A percentile compares a stretch with the other conserved stretches of the same genome.
These are phyloP conservation scores for Coemansia sp. DNA, from an alignment of 192 early-diverging fungal genomes.

Conservation along the genomic window DNA sequence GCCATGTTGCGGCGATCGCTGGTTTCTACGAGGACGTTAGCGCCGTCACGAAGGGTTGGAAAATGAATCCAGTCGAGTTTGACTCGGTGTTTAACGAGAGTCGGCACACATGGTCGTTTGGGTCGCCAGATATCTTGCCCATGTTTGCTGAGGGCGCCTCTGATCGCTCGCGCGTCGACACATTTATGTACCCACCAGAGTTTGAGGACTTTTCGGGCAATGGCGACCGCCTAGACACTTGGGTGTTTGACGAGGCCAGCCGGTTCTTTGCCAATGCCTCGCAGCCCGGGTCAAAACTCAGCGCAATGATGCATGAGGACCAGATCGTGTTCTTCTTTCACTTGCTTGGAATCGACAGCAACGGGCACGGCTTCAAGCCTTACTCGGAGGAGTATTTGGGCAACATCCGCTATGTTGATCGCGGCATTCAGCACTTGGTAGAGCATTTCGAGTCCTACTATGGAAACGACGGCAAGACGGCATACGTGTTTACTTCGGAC, in stretches of 20 bases:
- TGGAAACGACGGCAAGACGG: slow-evolving; percentile 73
- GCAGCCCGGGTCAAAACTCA: slow-evolving; percentile 38
- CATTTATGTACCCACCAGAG: slow-evolving; percentile 86
- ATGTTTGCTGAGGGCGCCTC: slow-evolving; percentile 95
- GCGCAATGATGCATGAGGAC: slow-evolving; percentile 63
- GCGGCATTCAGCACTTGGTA: slow-evolving; percentile 68
- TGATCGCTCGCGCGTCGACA: slow-evolving; percentile 74
- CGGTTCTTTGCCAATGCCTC: slow-evolving; percentile 59
- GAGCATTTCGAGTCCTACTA: slow-evolving; percentile 75
- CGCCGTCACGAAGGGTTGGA: slow-evolving; percentile 97
- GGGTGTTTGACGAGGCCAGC: slow-evolving; percentile 87
- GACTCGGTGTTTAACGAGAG: slow-evolving; percentile 95
- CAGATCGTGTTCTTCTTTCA: slow-evolving; percentile 91
- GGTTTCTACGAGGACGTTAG: slow-evolving; percentile 98
- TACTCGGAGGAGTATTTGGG: slow-evolving; percentile 81
- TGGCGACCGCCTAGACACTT: slow-evolving; percentile 80
- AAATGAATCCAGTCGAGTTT: slow-evolving; percentile 95
- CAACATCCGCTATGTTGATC: slow-evolving; percentile 84
- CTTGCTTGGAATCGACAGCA: slow-evolving; percentile 92
- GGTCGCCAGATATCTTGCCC: slow-evolving; percentile 93
- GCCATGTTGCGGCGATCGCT: slow-evolving; percentile 96
- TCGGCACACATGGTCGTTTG: slow-evolving; percentile 94
- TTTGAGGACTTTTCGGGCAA: slow-evolving; percentile 89
- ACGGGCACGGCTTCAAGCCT: slow-evolving; percentile 86
- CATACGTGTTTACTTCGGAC: slow-evolving; percentile 91